A percentile compares a stretch with the other conserved stretches of the same genome.
These are phyloP conservation scores for Termitomyces sp. DNA, from an alignment of 768 basidiomycete genomes.

Conservation along the genomic window DNA sequence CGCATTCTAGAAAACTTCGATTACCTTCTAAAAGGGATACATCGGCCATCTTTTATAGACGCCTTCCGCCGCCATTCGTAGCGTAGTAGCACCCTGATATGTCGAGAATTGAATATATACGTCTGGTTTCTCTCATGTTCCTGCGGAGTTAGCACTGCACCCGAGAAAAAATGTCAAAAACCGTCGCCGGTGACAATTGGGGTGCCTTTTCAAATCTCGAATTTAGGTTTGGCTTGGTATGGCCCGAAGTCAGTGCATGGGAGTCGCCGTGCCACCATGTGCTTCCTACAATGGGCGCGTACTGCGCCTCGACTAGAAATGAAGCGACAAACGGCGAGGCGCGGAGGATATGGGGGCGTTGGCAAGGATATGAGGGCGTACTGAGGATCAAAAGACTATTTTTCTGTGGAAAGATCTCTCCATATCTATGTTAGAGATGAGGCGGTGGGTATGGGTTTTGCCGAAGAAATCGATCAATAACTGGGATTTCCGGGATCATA, in stretches of 20 bases:
- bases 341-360: neutral
- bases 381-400: neutral
- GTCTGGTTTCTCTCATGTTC: neutral
- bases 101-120: neutral
- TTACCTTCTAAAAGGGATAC: neutral
- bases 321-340: neutral
- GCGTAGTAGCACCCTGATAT: neutral
- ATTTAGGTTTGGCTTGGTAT: neutral
- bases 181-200: neutral
- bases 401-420: slow-evolving; percentile 1
- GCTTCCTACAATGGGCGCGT: neutral
- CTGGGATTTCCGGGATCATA: neutral
- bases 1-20: neutral
- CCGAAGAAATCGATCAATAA: slow-evolving; percentile 15
- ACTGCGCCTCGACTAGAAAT: too few relatives aligned
- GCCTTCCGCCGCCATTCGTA: neutral
- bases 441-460: slow-evolving; percentile 11
- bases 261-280: neutral
- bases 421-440: neutral
- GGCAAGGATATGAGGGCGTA: neutral
- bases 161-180: neutral
- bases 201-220: too few relatives aligned
- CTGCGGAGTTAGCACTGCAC: neutral
- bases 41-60: neutral
- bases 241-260: neutral